A percentile compares a stretch with the other conserved stretches of the same genome.
Evolutionary conservation across 345 rosid genomes (phyloP).

Genomic region (Gossypium turneri): DNA sequence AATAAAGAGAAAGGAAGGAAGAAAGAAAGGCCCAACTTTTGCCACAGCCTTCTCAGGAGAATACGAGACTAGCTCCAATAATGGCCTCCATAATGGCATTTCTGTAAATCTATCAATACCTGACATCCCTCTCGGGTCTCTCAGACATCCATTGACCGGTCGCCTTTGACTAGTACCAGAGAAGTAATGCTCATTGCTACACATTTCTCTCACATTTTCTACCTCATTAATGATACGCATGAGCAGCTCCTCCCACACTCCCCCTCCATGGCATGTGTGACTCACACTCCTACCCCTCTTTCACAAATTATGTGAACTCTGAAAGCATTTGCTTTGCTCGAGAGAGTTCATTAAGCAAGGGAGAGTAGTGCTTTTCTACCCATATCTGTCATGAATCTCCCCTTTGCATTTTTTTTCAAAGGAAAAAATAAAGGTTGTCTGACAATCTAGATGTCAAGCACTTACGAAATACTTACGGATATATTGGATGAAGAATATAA

Average conservation of each 20-base stretch:
- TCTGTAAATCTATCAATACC: constrained; percentile 15
- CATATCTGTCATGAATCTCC: not conserved
- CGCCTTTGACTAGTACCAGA: constrained; percentile 41
- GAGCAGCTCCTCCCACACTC: not conserved
- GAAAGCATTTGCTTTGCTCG: not conserved
- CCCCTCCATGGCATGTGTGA: not conserved
- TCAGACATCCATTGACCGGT: constrained; percentile 43
- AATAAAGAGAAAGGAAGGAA: not conserved
- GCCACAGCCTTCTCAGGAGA: constrained; percentile 10
- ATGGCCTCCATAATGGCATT: constrained; percentile 28
- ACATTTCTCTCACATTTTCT: constrained; percentile 21
- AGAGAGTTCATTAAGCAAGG: not conserved
- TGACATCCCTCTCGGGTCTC: constrained; percentile 16
- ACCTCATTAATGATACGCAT: constrained; percentile 22
- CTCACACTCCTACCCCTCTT: not conserved
- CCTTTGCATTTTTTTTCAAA: not conserved
- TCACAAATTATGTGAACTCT: not conserved
- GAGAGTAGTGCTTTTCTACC: not conserved
- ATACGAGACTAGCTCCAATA: constrained; percentile 22
- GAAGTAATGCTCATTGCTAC: constrained; percentile 15
- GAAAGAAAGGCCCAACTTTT: constrained; percentile 18
- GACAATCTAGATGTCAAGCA: constrained; percentile 2
- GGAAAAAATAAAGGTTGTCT: not conserved
- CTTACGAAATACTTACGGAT: not conserved
- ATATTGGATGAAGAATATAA: not conserved